Base-by-base conservation (phyloP, 352 stramenopile species). In the Phytopythium oedochilum region DNA sequence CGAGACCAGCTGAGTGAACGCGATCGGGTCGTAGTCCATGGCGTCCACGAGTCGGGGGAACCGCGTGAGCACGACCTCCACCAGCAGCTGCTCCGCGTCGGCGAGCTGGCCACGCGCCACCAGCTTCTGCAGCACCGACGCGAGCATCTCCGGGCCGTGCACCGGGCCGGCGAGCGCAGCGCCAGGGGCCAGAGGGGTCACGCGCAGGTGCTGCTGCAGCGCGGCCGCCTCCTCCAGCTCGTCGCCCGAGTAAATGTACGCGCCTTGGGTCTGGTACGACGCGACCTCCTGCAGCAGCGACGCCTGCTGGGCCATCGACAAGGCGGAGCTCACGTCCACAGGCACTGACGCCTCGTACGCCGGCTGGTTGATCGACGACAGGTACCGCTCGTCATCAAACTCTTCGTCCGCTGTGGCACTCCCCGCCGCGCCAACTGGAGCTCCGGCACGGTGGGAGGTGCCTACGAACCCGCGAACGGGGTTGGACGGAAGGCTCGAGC, bases 161-260 rank as follows among this genome's bases (percentile, higher is more conserved):
- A 20, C 22, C 11, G 40, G 40, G 3, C 20, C 40, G 10, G 40
- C 20, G 15, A 50, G 34, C 15, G 23, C 26, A 9, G 47, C 23
- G n/a, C 32, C 42, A 6, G 42, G 32, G 7, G 42, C 7, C 22
- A 66, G 45, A 6, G 42, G 53, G 8, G 66, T 75, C 23, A 66
- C 55, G 14, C 68, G 70, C 54, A 90, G 64, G 45, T 84, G 74
- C 32, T 72, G 70, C 45, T 91, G 78, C 47, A 91, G 52, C 10
- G 61, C 53, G 18, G 75, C 63, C 15, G 83, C 83, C 36, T 85
- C 68, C 28, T 77, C 61, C 7, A 93, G 62, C 39, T 93, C 80
- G 35, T 93, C 83, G 5, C 73, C 80, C 23, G 80, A 88, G 66
- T 93, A 93, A 22, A 91, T 82, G 63, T 93, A 93, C 39, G 76